Evolutionary conservation across 2,329 filamentous ascomycete genomes (phyloP), one percentile per base, ranked within the genome.

Genomic region (Pestalotiopsis sp.): DNA sequence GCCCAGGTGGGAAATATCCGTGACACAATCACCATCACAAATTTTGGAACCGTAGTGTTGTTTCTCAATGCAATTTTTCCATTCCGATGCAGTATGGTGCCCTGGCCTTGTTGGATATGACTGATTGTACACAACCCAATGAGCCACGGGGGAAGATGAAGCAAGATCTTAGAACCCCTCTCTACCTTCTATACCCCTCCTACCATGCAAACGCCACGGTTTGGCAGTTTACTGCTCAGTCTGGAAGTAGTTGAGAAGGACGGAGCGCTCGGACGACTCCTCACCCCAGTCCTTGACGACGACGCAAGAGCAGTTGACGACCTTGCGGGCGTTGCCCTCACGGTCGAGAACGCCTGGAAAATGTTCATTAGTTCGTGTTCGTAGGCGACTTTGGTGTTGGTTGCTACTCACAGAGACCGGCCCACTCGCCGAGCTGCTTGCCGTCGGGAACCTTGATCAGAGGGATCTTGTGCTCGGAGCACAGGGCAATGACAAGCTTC

Each of bases 191-290:
- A 76, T 75, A 73, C 49, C 66, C 72, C 70, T 72, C 71, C 72
- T 71, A 72, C 66, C 61, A 67, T 63, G 52, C 70, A 36, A 76
- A 80, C 77, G 79, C 80, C 80, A 72, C 73, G 73, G 67, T 70
- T 36, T 68, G 73, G 67, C 61, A 49, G 66, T 80, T 86, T 91
- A 91, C 83, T 91, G 89, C 84, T 91, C 89, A 83, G 94, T 97
- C 89, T 97, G 93, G 95, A 99, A 98, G 93, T 99, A 99, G 92
- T 99, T 97, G 85, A 99, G 94, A 83, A 99, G 93, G 86, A 98
- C 94, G 81, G 92, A 94, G 83, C 96, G 95, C 91, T 99, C 96
- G 88, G 97, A 95, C 77, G 93, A 97, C 90, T 99, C 96, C 91
- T 98, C 96, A 90, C 96, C 96, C 96, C 96, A 99, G 86, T 99